Evolutionary conservation across 179 eudicot genomes (phyloP), one percentile per base, ranked within the genome.

Genomic region (Corrigiola litoralis): DNA sequence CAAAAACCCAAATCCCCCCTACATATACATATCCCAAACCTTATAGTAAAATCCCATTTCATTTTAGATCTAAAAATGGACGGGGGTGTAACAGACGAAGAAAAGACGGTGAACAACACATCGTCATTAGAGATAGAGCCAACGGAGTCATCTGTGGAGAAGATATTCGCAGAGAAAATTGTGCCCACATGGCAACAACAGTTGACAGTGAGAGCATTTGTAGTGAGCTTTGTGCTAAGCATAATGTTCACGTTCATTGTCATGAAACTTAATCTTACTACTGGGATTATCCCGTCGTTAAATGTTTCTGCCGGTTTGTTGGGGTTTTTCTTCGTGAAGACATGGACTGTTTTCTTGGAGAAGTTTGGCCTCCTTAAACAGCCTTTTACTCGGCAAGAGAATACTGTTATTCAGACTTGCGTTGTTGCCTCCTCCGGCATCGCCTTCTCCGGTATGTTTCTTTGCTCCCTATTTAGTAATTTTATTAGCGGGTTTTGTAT

Each of bases 321-420:
- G 31, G 95, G 97, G 0, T 90, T 85, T 70, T 88, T 90, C 78
- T 84, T 90, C 55, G 92, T 88, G 16, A 90, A 86, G 72, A 72
- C 82, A 1, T 90, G 97, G 97, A 87, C 97, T 3, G 76, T 72
- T 56, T 57, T 84, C 28, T 74, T 90, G 0, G 74, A 79, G 2
- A 84, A 70, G 50, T 61, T 80, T 24, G 92, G 95, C 0, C 4
- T 82, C 16, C 70, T 87, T 28, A 79, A 77, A 55, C 97, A 90
- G 77, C 95, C 95, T 0, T 90, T 90, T 46, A 90, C 97, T 21
- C 77, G 97, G 14, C 97, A 87, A 68, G 97, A 90, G 72, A 90
- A 90, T 55, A 90, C 95, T 12, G 97, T 90, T 13, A 90, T 90
- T 61, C 97, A 87, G 82, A 90, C 97, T 12, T 90, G 97, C 47